Evolutionary conservation across 2,329 filamentous ascomycete species (phyloP), one percentile per base, ranked within the genome.

Genomic region (Fusarium xyrophilum): DNA sequence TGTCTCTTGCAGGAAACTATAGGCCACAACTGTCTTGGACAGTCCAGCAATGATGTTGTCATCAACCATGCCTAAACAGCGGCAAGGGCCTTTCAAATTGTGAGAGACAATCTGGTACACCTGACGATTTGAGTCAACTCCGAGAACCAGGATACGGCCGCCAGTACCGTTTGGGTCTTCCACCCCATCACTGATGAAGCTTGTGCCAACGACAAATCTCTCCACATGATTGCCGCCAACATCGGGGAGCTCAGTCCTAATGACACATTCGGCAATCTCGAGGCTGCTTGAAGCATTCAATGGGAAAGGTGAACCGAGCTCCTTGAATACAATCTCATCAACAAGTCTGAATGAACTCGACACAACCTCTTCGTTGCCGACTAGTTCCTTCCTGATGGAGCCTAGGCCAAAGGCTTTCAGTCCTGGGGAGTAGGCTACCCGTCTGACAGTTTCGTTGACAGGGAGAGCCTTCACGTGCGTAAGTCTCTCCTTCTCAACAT

Each of bases 121-220:
- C 53, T 88, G 88, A 51, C 92, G 87, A 54, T 93, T 87, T 58
- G 87, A 87, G 52, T 92, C 91, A 32, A 98, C 88, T 52, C 96
- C 94, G 33, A 98, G 87, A 0, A 98, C 85, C 4, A 98, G 76
- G 17, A 99, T 92, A 15, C 95, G 89, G 2, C 96, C 96, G 38
- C 87, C 74, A 4, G 68, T 83, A 17, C 84, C 81, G 14, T 85
- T 83, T 21, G 77, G 74, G 23, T 79, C 81, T 21, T 83, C 79
- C 5, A 80, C 80, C 13, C 86, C 82, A 46, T 92, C 89, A 11
- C 84, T 83, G 43, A 95, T 76, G 73, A 91, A 94, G 57, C 92
- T 92, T 1, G 96, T 98, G 10, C 96, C 96, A 10, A 98, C 87
- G n/a, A 98, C 82, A 74, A 98, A 98, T 42, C 93, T 85, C 76